Base-by-base conservation (phyloP, 345 rosid genomes). In the Conringia planisiliqua region DNA sequence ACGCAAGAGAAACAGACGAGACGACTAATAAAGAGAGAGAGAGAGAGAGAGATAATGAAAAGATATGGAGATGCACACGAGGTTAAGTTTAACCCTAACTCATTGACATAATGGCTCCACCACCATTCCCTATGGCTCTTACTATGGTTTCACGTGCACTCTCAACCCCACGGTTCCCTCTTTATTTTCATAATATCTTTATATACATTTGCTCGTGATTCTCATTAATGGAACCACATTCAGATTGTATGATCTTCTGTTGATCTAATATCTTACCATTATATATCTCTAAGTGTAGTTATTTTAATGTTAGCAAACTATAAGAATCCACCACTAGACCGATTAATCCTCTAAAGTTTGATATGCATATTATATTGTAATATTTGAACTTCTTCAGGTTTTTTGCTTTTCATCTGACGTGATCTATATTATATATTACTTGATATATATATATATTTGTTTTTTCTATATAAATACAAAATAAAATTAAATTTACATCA, bases 1-100 rank as follows among this genome's bases (percentile, higher is more conserved):
- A 51, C 50, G 59, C 17, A 48, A 61, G 44, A 59, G 38, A 40
- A 26, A 20, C 35, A 7, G 35, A 32, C 35, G 35, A 32, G 8
- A 4, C 8, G 39, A n/a, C 20, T 8, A 12, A 7, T 6, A 10
- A 20, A n/a, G 50, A 10, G 9, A 11, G n/a, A 16, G 14, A 29
- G 10, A 70, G 6, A 29, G 30, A 54, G 68, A 58, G 39, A 32
- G 1, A 6, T 72, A 48, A 76, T 70, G 43, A 62, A n/a, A 5
- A 68, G 33, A 72, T 58, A 20, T 42, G 69, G 59, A 74, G 80
- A 74, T 74, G 79, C 82, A 80, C 82, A 80, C 80, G 82, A 68
- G 84, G 68, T 73, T 70, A 14, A 64, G 50, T 65, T 63, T 46
- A 32, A 39, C 79, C 27, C 44, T 42, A 66, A 46, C n/a, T 64